Base-by-base conservation (phyloP, 257 asterid genomes). In the Gentiana dahurica region DNA sequence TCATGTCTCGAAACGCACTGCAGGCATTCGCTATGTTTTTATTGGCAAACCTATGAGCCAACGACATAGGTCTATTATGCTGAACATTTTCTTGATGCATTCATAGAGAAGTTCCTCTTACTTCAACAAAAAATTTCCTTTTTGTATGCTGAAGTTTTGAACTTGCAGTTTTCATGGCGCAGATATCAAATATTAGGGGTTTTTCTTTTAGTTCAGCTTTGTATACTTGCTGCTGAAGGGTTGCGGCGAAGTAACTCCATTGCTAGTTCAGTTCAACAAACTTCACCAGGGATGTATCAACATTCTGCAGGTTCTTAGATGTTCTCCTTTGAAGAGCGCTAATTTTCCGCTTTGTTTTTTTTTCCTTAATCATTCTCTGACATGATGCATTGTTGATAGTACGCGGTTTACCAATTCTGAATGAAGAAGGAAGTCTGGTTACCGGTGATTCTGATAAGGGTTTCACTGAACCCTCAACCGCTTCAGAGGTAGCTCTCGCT, bases 141-240 rank as follows among this genome's bases (percentile, higher is more conserved):
- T 35, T 9, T 41, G 43, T 24, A 12, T 6, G 38, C 51, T 3
- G 54, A 34, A 36, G 11, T 41, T 47, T 46, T 44, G 2, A 33
- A 32, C 12, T n/a, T 63, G 38, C 58, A 55, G 7, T 59, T 52
- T 61, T 61, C 48, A 51, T 54, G 43, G 32, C 57, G 78, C 95
- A 92, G 99, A 74, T 92, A 92, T 80, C 99, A 92, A 69, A 88
- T 92, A 73, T 71, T 92, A 70, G 99, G 99, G 64, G 86, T 92
- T 55, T 92, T 92, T 76, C 99, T 92, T 70, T 71, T 92, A 61
- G 89, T 88, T 68, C 97, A 92, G 82, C 84, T 88, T 32, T 92
- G 99, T 65, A 79, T 92, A 57, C 62, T 92, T 65, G 89, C 94
- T 64, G 97, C 95, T 46, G 99, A 92, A 73, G 84, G 95, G 72